Evolutionary conservation across 805 yeast genomes (phyloP).

Genomic region (Nematodospora valgi): DNA sequence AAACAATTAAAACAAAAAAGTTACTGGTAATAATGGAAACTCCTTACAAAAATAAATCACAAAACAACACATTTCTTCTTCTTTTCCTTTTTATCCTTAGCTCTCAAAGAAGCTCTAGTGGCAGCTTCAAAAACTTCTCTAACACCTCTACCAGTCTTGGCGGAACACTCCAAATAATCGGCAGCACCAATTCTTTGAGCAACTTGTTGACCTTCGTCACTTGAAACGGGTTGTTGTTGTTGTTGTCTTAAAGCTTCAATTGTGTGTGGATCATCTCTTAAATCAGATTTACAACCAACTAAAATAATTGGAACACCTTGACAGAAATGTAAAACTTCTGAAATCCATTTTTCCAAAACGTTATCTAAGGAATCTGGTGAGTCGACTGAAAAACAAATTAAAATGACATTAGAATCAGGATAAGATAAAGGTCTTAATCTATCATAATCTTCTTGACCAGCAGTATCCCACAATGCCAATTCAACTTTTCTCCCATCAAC

Average conservation of each 20-base stretch:
- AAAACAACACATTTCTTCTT: conserved; percentile 71
- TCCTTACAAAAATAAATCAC: conserved; percentile 31
- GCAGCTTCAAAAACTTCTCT: conserved; percentile 92
- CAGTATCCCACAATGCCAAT: conserved; percentile 96
- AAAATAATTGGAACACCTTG: conserved; percentile 90
- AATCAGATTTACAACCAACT: conserved; percentile 89
- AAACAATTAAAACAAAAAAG: too few relatives aligned
- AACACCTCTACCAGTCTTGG: conserved; percentile 87
- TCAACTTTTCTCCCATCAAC: conserved; percentile 68
- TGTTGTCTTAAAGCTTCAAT: conserved; percentile 71
- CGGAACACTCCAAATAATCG: conserved; percentile 88
- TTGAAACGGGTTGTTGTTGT: conserved; percentile 75
- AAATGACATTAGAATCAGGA: conserved; percentile 88
- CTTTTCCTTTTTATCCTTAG: conserved; percentile 56
- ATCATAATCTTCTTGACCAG: conserved; percentile 97
- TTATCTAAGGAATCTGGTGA: conserved; percentile 90
- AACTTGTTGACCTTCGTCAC: conserved; percentile 80
- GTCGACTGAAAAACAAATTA: conserved; percentile 88
- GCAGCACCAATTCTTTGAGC: conserved; percentile 88
- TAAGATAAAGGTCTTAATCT: conserved; percentile 87
- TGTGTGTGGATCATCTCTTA: conserved; percentile 77
- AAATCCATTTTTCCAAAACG: conserved; percentile 94
- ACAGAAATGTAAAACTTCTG: conserved; percentile 91
- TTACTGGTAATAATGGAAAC: too few relatives aligned
- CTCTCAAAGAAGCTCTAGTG: conserved; percentile 81